A percentile compares a stretch with the other conserved stretches of the same genome.
These are phyloP conservation scores for Chytriomyces sp. DNA, from an alignment of 192 early-diverging fungal species.

Conservation along the genomic window DNA sequence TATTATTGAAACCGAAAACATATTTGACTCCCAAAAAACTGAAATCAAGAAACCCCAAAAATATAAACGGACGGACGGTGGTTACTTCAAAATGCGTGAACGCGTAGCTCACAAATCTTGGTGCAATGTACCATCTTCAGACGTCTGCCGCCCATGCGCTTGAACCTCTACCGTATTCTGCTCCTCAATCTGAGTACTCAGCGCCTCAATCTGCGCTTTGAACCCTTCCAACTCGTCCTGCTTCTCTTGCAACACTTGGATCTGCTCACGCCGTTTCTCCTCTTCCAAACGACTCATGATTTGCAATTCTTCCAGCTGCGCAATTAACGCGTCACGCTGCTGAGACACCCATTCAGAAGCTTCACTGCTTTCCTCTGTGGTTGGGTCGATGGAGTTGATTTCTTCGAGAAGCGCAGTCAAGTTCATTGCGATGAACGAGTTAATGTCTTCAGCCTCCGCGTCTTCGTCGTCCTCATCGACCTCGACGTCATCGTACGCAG, in stretches of 20 bases:
- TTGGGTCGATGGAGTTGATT: slow-evolving; percentile 24
- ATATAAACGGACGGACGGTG: too few species aligned
- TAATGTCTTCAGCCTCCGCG: background rate
- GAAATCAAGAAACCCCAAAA: too few species aligned
- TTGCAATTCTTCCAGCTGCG: slow-evolving; percentile 22
- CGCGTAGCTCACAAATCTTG: too few species aligned
- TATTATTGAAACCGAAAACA: too few species aligned
- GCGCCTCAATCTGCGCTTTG: background rate
- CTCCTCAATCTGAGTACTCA: too few species aligned
- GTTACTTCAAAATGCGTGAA: too few species aligned
- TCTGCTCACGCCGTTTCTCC: slow-evolving; percentile 7
- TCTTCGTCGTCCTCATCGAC: slow-evolving; percentile 34
- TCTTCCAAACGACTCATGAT: background rate
- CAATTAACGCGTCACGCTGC: slow-evolving; percentile 5
- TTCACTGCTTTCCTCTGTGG: slow-evolving; percentile 8
- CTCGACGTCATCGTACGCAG: slow-evolving; percentile 34
- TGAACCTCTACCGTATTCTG: too few species aligned
- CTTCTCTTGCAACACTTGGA: background rate
- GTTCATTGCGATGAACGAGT: slow-evolving; percentile 6
- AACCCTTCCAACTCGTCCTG: slow-evolving; percentile 21
- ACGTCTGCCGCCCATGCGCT: too few species aligned
- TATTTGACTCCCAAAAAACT: too few species aligned
- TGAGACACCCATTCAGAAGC: slow-evolving; percentile 6
- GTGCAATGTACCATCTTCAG: too few species aligned
- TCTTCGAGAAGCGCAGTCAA: slow-evolving; percentile 7